phyloP scores from a whole-genome alignment of 192 early-diverging fungal genomes.

The Coemansia sp. region DNA sequence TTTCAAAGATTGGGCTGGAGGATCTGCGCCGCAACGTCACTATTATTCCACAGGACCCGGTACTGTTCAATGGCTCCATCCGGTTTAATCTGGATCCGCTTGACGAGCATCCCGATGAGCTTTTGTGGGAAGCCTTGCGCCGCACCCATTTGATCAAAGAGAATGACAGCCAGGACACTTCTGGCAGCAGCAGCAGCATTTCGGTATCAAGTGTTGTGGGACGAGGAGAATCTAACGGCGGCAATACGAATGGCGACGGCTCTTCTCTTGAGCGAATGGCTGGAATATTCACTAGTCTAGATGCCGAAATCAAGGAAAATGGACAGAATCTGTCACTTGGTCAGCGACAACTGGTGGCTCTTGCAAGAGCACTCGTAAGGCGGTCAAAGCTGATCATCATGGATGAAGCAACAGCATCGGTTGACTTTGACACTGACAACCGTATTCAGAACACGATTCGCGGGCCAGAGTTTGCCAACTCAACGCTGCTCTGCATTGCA shows the following conservation, averaged over 20 bases:
- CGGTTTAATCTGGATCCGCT: conserved; percentile 93
- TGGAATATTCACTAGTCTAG: conserved; percentile 54
- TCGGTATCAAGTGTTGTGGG: background rate
- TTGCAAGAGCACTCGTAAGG: too few relatives aligned
- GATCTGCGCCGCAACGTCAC: conserved; percentile 76
- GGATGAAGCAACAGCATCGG: too few relatives aligned
- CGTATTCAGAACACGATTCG: conserved; percentile 85
- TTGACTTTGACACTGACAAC: too few relatives aligned
- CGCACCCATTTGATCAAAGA: conserved; percentile 66
- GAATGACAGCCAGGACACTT: conserved; percentile 1
- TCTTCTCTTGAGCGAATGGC: conserved; percentile 12
- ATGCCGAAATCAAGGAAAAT: conserved; percentile 71
- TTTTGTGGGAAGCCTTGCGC: conserved; percentile 72
- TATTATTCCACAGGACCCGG: conserved; percentile 89
- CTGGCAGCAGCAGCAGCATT: background rate
- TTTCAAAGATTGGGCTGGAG: conserved; percentile 67
- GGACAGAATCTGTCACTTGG: conserved; percentile 56
- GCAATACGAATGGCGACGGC: background rate
- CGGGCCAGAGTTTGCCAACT: conserved; percentile 62
- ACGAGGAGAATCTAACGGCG: background rate
- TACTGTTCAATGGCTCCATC: conserved; percentile 72
- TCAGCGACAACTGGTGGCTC: too few relatives aligned
- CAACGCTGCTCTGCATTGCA: conserved; percentile 84
- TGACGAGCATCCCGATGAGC: conserved; percentile 68
- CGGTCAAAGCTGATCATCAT: too few relatives aligned